These are phyloP conservation scores for Leccinum aurantiacum DNA, from an alignment of 768 basidiomycete genomes.

Conservation along the genomic window DNA sequence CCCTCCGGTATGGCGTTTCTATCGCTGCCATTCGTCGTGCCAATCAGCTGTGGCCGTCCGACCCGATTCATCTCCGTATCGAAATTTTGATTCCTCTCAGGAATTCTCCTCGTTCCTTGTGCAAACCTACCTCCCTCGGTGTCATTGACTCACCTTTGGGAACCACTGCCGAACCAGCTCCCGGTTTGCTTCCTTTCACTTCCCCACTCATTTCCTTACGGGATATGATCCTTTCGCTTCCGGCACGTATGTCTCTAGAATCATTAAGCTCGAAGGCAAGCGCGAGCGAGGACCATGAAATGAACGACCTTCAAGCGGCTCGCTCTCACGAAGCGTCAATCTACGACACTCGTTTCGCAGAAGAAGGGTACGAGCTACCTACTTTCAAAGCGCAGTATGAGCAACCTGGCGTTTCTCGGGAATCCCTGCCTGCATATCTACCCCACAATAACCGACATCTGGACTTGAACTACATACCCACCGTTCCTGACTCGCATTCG, in stretches of 20 bases:
- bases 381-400: slow-evolving; percentile 3
- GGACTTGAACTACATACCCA: not conserved
- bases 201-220: slow-evolving; percentile 24
- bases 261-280: slow-evolving; percentile 30
- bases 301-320: slow-evolving; percentile 17
- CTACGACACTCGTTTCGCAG: not conserved
- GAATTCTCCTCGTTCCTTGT: slow-evolving; percentile 6
- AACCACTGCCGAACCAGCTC: not conserved
- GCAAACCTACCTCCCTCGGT: not conserved
- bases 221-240: slow-evolving; percentile 25
- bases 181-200: slow-evolving; percentile 9
- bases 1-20: slow-evolving; percentile 85
- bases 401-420: not conserved
- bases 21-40: slow-evolving; percentile 79
- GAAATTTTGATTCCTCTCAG: slow-evolving; percentile 70
- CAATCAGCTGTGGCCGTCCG: slow-evolving; percentile 93
- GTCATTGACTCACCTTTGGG: not conserved
- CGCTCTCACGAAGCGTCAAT: not conserved
- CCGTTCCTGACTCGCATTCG: not conserved
- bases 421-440: not conserved
- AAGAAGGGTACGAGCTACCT: slow-evolving; percentile 19
- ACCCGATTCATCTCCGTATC: slow-evolving; percentile 85
- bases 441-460: not conserved
- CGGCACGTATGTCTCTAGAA: slow-evolving; percentile 31
- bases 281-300: slow-evolving; percentile 30